Evolutionary conservation across 192 early-diverging fungal species (phyloP).

Genomic region (Coemansia sp.): DNA sequence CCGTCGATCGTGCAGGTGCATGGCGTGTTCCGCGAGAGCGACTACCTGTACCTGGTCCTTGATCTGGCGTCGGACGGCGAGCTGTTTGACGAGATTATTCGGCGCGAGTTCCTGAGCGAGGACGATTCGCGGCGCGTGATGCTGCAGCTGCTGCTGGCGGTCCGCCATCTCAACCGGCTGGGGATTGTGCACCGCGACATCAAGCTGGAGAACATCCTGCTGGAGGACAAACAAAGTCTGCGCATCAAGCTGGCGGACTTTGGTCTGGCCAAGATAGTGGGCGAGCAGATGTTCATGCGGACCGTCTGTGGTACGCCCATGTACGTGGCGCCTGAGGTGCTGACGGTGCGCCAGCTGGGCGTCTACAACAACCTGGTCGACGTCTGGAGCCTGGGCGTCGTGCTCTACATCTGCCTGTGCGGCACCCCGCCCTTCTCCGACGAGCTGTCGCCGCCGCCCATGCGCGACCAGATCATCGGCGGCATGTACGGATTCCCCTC

Average conservation of each 20-base stretch:
- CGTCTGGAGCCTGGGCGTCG: conserved; percentile 93
- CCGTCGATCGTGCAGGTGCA: conserved; percentile 51
- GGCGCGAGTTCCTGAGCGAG: conserved; percentile 73
- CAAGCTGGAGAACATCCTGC: conserved; percentile 80
- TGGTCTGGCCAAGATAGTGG: conserved; percentile 86
- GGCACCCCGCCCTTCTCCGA: conserved; percentile 84
- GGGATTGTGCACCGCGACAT: conserved; percentile 77
- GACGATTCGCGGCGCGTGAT: conserved; percentile 75
- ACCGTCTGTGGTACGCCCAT: conserved; percentile 94
- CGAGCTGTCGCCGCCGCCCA: conserved; percentile 60
- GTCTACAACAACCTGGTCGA: conserved; percentile 77
- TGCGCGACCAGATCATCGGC: conserved; percentile 64
- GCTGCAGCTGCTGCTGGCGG: conserved; percentile 73
- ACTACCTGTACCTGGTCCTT: conserved; percentile 52
- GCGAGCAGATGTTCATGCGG: conserved; percentile 64
- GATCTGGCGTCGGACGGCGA: conserved; percentile 81
- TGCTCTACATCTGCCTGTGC: conserved; percentile 90
- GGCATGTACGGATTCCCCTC: conserved; percentile 75
- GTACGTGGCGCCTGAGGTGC: conserved; percentile 90
- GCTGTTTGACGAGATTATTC: conserved; percentile 89
- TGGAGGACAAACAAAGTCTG: conserved; percentile 58
- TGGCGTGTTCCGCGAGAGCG: conserved; percentile 51
- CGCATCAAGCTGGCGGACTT: conserved; percentile 93
- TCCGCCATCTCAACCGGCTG: conserved; percentile 67
- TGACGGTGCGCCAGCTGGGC: conserved; percentile 70